Evolutionary conservation across 805 yeast genomes (phyloP), one percentile per base, ranked within the genome.

Genomic region (Candida ficus): DNA sequence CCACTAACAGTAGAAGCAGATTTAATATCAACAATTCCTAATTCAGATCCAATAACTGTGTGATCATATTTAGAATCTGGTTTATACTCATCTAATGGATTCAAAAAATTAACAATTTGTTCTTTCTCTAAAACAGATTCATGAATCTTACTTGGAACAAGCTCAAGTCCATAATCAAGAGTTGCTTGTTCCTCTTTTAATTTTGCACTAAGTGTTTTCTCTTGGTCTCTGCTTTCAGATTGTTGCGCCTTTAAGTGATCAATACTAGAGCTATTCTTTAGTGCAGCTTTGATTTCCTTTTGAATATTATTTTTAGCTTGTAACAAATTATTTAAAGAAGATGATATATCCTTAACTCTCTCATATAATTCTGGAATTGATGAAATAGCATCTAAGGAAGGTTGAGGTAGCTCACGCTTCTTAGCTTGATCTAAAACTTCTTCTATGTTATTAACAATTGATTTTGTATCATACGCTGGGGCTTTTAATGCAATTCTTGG

Each of bases 1-100:
- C 96, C 96, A 7, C 93, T 75, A 1, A 87, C 76, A 25, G 73
- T 68, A 0, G 97, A 67, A 0, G 95, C 97, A 1, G 75, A 67
- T 14, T 67, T 64, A 38, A 93, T 73, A 43, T 93, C 93, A 20
- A 88, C 62, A 20, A 91, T 61, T 0, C 78, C 76, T 27, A 87
- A 70, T n/a, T 64, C 60, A 18, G 71, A 76, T 47, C 86, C 89
- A n/a, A 93, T 83, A 5, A 57, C 62, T 35, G 80, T 76, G 58
- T 93, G 99, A 53, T 83, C 87, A 14, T 57, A 51, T 1, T 38
- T 33, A 3, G 47, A 36, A 19, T 65, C 52, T 3, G 61, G 37
- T 5, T 39, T 35, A 38, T 64, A 59, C 2, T 57, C 39, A 0
- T 48, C 47, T 32, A 29, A 54, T 13, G 49, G 74, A 49, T 83